phyloP scores from a whole-genome alignment of 495 filamentous ascomycete species.

The Xylaria acuta region DNA sequence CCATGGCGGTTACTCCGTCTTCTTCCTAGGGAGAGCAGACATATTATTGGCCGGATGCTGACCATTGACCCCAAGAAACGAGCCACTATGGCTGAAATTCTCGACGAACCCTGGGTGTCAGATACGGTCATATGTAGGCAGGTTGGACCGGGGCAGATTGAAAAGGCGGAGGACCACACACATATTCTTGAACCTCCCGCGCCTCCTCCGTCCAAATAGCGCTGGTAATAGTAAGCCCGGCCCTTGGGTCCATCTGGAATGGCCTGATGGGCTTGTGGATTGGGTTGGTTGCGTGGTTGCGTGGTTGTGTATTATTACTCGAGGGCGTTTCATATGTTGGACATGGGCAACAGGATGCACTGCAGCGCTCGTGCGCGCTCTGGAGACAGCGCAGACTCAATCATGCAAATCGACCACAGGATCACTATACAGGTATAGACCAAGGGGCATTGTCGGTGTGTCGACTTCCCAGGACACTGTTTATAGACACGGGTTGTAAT shows the following conservation, averaged over 20 bases:
- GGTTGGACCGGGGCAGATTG: conserved; percentile 48
- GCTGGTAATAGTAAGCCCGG: neutral
- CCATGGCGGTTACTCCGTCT: conserved; percentile 93
- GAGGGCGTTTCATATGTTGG: conserved; percentile 13
- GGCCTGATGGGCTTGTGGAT: neutral
- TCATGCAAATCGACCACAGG: conserved; percentile 14
- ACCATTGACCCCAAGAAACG: conserved; percentile 85
- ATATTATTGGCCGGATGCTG: conserved; percentile 92
- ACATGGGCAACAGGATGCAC: neutral
- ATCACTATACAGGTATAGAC: conserved; percentile 25
- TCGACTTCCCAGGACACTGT: neutral
- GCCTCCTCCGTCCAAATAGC: conserved; percentile 36
- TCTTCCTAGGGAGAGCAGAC: conserved; percentile 85
- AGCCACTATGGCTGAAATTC: conserved; percentile 82
- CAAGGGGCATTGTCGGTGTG: neutral
- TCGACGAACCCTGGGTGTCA: conserved; percentile 88
- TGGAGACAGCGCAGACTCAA: conserved; percentile 10
- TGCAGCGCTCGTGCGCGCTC: conserved; percentile 1
- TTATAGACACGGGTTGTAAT: conserved; percentile 17
- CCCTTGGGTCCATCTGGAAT: neutral
- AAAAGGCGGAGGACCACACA: conserved; percentile 57
- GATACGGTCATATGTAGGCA: conserved; percentile 67
- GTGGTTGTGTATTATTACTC: conserved; percentile 26
- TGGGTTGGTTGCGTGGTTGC: conserved; percentile 19
- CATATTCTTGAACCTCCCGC: conserved; percentile 62